These are phyloP conservation scores for Phytopythium montanum DNA, from an alignment of 352 stramenopile genomes.

Conservation along the genomic window DNA sequence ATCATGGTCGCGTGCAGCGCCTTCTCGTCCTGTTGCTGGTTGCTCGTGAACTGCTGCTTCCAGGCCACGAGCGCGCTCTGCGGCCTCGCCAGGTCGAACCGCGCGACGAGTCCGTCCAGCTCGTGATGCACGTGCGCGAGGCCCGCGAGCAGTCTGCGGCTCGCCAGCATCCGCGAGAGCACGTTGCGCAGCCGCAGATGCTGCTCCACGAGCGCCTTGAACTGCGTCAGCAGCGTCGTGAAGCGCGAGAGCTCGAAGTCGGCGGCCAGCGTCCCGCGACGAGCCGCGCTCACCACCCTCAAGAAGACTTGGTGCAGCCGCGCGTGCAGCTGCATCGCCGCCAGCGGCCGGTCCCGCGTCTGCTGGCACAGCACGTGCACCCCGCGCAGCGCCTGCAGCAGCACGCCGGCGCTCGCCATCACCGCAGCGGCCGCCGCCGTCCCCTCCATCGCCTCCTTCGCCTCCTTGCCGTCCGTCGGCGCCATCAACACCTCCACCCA, in stretches of 20 bases:
- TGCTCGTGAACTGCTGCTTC: slow-evolving; percentile 44
- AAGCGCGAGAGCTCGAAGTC: slow-evolving; percentile 30
- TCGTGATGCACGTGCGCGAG: slow-evolving; percentile 35
- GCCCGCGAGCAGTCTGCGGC: slow-evolving; percentile 36
- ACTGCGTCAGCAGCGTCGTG: slow-evolving; percentile 38
- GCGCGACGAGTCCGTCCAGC: slow-evolving; percentile 29
- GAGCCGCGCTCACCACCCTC: slow-evolving; percentile 26
- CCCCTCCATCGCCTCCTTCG: not conserved
- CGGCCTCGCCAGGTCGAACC: slow-evolving; percentile 23
- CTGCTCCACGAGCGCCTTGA: slow-evolving; percentile 37
- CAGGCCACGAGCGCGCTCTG: slow-evolving; percentile 33
- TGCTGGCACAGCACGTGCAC: slow-evolving; percentile 41
- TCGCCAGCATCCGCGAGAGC: slow-evolving; percentile 32
- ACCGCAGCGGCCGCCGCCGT: slow-evolving; percentile 6
- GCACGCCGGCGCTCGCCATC: slow-evolving; percentile 28
- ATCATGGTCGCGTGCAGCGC: slow-evolving; percentile 50
- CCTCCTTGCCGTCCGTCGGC: slow-evolving; percentile 7
- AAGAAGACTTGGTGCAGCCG: slow-evolving; percentile 50
- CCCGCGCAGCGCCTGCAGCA: slow-evolving; percentile 30
- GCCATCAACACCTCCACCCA: not conserved
- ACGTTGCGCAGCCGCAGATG: slow-evolving; percentile 37
- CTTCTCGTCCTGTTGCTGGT: slow-evolving; percentile 54
- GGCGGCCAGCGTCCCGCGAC: slow-evolving; percentile 16
- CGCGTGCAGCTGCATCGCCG: slow-evolving; percentile 40
- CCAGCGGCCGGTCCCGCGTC: slow-evolving; percentile 36